Evolutionary conservation across 1,284 basidiomycete species (phyloP), one percentile per base, ranked within the genome.

Genomic region (Kalmanozyma brasiliensis): DNA sequence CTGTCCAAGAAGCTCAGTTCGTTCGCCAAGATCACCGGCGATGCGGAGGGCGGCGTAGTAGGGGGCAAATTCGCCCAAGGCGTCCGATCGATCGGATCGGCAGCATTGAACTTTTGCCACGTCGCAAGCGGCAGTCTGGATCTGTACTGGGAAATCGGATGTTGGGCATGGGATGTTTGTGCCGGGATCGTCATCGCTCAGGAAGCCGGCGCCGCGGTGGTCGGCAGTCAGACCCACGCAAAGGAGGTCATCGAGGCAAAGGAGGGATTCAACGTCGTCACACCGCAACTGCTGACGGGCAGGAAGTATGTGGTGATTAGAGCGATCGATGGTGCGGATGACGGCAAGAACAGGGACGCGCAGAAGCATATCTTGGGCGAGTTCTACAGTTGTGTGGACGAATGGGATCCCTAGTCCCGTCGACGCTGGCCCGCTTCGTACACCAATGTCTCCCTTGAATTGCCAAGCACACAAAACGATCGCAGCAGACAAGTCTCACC

Each of bases 151-250:
- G 80, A 82, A 40, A 79, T 82, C 42, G 80, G 80, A 3, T 80
- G 78, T 52, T 82, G 80, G 80, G 77, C 78, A 0, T 82, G 79
- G 80, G 81, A 84, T 59, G 83, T 76, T 1, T 81, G 89, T 85
- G 89, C 95, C 1, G 94, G 94, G 0, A 88, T 92, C n/a, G 89
- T 94, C 64, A 94, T 98, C 68, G 91, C 92, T 0, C 87, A 91
- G 65, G 95, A 97, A 82, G 92, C 94, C 46, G 79, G 59, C 26
- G 75, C 43, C 14, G 66, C 48, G 41, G 78, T 61, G 8, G 68
- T 73, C 16, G 69, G 55, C 58, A 71, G 51, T 22, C 62, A 61
- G 51, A 45, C 14, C 19, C 76, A 63, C 68, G 77, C 72, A 20
- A 71, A 17, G 47, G 55, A 62, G 47, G 76, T 42, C 14, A 87